These are phyloP conservation scores for Clitopilus passeckerianus DNA, from an alignment of 768 basidiomycete genomes.

Conservation along the genomic window DNA sequence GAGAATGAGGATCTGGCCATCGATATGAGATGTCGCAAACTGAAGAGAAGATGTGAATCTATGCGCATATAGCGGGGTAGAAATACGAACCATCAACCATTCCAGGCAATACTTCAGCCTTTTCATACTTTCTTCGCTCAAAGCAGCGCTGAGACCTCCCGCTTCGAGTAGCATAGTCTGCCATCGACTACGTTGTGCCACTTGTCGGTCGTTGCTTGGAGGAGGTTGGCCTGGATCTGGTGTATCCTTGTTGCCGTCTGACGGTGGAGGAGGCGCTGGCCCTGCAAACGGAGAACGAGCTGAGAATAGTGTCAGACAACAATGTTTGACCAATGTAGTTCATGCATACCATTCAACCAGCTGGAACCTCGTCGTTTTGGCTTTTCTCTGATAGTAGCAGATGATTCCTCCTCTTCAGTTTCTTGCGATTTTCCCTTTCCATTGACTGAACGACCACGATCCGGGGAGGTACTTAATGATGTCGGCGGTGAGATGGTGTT, in stretches of 20 bases:
- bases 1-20: conserved; percentile 79
- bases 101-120: conserved; percentile 80
- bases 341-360: conserved; percentile 32
- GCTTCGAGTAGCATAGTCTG: conserved; percentile 82
- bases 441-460: not conserved
- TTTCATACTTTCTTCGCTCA: conserved; percentile 90
- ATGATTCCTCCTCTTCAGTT: not conserved
- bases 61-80: not conserved
- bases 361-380: conserved; percentile 12
- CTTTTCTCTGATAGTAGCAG: not conserved
- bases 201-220: conserved; percentile 37
- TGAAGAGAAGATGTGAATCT: conserved; percentile 20
- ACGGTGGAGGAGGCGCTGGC: conserved; percentile 22
- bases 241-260: conserved; percentile 21
- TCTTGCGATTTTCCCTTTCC: not conserved
- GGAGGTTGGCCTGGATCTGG: conserved; percentile 5
- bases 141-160: conserved; percentile 80
- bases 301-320: conserved; percentile 4
- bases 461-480: not conserved
- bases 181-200: conserved; percentile 77
- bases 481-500: not conserved
- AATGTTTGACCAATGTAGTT: not conserved
- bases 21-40: conserved; percentile 87
- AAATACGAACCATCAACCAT: conserved; percentile 73
- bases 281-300: conserved; percentile 31